Conservation (phyloP, 2,329 filamentous ascomycete genomes). For the Microdochium nivale region DNA sequence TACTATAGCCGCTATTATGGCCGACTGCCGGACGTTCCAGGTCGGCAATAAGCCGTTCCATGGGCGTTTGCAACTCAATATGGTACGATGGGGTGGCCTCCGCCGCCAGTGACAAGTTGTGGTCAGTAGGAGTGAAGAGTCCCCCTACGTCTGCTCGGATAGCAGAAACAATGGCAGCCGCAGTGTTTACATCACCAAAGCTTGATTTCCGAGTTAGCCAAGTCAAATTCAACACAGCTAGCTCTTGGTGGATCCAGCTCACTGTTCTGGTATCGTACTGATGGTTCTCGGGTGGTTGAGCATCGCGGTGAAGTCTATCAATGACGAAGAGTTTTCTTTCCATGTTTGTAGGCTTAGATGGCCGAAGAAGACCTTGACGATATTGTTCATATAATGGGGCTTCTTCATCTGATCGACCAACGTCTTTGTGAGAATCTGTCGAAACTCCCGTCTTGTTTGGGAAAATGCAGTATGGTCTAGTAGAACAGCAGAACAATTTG, state of each 20-base stretch:
- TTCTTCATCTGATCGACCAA: neutral
- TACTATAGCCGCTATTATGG: neutral
- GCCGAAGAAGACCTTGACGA: neutral
- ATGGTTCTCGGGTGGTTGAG: neutral
- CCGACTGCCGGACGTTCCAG: neutral
- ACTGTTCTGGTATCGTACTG: neutral
- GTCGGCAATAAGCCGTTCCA: too few relatives aligned
- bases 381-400: neutral
- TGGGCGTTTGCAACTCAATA: neutral
- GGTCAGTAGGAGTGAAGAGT: neutral
- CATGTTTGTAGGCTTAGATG: neutral
- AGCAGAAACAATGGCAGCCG: neutral
- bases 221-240: neutral
- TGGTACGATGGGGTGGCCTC: neutral
- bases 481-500: neutral
- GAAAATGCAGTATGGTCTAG: neutral
- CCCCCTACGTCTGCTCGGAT: neutral
- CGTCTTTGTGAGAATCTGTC: neutral
- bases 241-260: neutral
- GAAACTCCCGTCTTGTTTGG: neutral
- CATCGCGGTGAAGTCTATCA: neutral
- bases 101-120: neutral
- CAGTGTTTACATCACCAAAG: neutral
- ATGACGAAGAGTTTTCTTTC: neutral
- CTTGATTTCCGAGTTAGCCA: neutral